phyloP scores from a whole-genome alignment of 2,329 filamentous ascomycete genomes.

The Calonectria montana region DNA sequence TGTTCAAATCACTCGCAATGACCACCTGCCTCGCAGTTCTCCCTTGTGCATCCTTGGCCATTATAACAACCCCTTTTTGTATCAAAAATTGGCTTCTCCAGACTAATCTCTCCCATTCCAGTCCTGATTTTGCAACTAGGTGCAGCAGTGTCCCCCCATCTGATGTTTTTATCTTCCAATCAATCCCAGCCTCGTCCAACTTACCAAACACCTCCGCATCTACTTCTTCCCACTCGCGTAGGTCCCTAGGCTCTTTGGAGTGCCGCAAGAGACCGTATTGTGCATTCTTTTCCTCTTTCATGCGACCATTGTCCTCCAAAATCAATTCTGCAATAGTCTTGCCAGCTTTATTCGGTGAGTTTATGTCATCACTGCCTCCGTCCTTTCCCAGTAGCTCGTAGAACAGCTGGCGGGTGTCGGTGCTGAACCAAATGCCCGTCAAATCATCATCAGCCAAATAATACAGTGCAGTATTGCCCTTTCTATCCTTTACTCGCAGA shows the following conservation, averaged over 20 bases:
- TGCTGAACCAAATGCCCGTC: background rate
- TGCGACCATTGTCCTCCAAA: constrained; percentile 1
- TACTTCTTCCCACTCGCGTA: background rate
- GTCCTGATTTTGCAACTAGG: background rate
- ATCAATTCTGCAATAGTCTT: constrained; percentile 6
- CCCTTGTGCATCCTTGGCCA: too few species aligned
- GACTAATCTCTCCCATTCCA: background rate
- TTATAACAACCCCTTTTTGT: too few species aligned
- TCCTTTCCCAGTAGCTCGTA: background rate
- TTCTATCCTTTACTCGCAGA: background rate
- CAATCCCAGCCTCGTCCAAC: background rate
- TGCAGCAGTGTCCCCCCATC: background rate
- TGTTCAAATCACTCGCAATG: too few species aligned
- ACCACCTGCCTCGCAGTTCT: too few species aligned
- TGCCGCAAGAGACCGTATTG: background rate
- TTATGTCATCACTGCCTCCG: background rate
- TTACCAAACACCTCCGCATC: background rate
- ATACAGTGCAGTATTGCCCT: background rate
- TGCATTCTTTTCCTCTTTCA: background rate
- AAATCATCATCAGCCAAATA: background rate
- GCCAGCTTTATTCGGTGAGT: background rate
- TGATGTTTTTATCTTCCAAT: background rate
- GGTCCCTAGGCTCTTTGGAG: background rate
- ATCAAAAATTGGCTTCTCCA: background rate
- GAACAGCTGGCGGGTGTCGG: background rate